A percentile compares a stretch with the other conserved stretches of the same genome.
Evolutionary conservation across 2,329 filamentous ascomycete genomes (phyloP).

Genomic region (Xylariomycetidae sp.): DNA sequence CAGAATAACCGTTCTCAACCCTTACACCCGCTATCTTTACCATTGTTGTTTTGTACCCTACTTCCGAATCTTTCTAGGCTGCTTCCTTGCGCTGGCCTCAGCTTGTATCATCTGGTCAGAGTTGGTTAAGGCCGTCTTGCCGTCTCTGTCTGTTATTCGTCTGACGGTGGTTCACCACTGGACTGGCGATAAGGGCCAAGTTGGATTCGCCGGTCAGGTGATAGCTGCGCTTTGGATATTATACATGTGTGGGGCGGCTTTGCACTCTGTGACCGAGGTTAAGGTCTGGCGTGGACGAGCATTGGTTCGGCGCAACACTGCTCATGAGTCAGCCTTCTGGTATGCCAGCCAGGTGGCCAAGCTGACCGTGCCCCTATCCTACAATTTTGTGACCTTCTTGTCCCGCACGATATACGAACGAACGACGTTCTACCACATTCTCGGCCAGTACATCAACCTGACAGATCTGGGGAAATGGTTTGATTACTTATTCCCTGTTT

Average conservation of each 20-base stretch:
- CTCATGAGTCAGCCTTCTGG: slow-evolving; percentile 91
- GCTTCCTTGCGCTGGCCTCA: slow-evolving; percentile 69
- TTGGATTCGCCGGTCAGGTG: slow-evolving; percentile 82
- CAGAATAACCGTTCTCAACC: slow-evolving; percentile 61
- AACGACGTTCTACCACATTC: slow-evolving; percentile 83
- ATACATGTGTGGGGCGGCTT: slow-evolving; percentile 91
- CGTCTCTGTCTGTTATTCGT: slow-evolving; percentile 66
- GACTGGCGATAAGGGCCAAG: slow-evolving; percentile 63
- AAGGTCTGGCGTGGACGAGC: slow-evolving; percentile 97
- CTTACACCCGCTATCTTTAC: slow-evolving; percentile 75
- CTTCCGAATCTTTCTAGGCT: slow-evolving; percentile 59
- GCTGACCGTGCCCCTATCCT: slow-evolving; percentile 85
- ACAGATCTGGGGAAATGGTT: slow-evolving; percentile 81
- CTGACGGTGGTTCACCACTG: slow-evolving; percentile 71
- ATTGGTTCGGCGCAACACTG: slow-evolving; percentile 84
- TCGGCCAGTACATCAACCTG: slow-evolving; percentile 77
- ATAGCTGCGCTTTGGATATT: slow-evolving; percentile 84
- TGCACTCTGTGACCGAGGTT: slow-evolving; percentile 84
- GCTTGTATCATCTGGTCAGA: slow-evolving; percentile 89
- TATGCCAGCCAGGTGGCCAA: slow-evolving; percentile 90
- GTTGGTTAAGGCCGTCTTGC: slow-evolving; percentile 76
- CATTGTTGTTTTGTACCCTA: slow-evolving; percentile 71
- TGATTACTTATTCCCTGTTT: slow-evolving; percentile 80
- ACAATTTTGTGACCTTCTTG: slow-evolving; percentile 94
- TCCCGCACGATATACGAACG: slow-evolving; percentile 65